Evolutionary conservation across 2,329 filamentous ascomycete species (phyloP), one percentile per base, ranked within the genome.

Genomic region (Phoma herbarum): DNA sequence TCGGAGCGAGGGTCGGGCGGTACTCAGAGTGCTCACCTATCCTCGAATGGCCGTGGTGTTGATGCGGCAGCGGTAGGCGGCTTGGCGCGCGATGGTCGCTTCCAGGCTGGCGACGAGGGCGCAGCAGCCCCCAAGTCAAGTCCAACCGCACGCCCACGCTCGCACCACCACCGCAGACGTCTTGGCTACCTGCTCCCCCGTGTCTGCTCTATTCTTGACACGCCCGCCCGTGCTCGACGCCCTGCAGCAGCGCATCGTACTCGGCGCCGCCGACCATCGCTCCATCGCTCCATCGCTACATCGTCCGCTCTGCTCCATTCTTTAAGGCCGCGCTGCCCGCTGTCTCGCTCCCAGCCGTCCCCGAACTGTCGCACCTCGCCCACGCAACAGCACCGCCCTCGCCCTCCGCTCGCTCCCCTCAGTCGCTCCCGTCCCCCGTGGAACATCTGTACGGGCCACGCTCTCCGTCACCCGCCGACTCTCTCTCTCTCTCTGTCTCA

Each of bases 341-440:
- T 26, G 41, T 57, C 43, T 41, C 29, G 20, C 53, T 51, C 43
- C 52, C 52, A 28, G 45, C 47, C 50, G n/a, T 28, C 46, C 52
- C 52, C 42, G 22, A 26, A 16, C 48, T 23, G 45, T 39, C 51
- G 48, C 50, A 51, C 31, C 44, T 20, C 53, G 26, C 49, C 48
- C 56, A 46, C 31, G 35, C 39, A 48, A 9, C 52, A 22, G 20
- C 57, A 54, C 57, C 23, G 39, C 20, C 33, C 53, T 58, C 66
- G 33, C 33, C 35, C 18, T 18, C n/a, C 35, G 45, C 60, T 61
- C 35, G 35, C 56, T 48, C 49, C 57, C 41, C 1, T 43, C 62
- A 53, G 52, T 65, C 61, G 64, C 61, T 65, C 42, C 54, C 51
- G 29, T 44, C 37, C 31, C 47, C 45, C 42, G 56, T 57, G 50